phyloP scores from a whole-genome alignment of 208 protist species.

The Entamoeba histolytica region DNA sequence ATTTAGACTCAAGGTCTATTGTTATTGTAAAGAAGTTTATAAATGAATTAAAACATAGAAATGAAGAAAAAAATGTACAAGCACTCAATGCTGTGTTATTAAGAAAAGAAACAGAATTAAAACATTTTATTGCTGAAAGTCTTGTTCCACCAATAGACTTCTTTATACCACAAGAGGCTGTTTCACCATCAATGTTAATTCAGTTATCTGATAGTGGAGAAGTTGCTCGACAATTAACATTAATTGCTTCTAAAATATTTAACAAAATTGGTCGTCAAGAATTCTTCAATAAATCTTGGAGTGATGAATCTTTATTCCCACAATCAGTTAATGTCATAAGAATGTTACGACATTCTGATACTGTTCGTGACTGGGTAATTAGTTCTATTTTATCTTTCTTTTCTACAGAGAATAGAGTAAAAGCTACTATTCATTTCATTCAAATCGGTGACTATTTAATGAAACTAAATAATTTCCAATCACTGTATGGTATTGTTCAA shows the following conservation, averaged over 20 bases:
- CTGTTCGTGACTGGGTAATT: neutral
- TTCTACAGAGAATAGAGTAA: neutral
- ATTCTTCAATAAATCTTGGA: neutral
- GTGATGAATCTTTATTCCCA: neutral
- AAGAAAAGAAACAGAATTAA: neutral
- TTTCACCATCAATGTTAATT: neutral
- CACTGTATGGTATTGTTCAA: neutral
- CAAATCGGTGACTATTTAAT: neutral
- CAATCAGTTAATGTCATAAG: neutral
- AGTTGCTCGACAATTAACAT: neutral
- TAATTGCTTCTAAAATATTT: neutral
- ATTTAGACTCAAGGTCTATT: neutral
- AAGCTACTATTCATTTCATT: neutral
- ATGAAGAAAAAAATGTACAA: neutral
- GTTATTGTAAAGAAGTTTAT: neutral
- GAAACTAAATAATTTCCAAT: constrained; percentile 4
- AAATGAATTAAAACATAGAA: neutral
- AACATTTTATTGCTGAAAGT: neutral
- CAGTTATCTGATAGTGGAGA: neutral
- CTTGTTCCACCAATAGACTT: neutral
- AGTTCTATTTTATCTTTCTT: neutral
- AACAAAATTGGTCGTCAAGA: neutral
- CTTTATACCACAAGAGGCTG: neutral
- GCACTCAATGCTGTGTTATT: neutral
- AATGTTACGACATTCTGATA: neutral